phyloP scores from a whole-genome alignment of 2,329 filamentous ascomycete genomes.

The Erysiphe pulchra region DNA sequence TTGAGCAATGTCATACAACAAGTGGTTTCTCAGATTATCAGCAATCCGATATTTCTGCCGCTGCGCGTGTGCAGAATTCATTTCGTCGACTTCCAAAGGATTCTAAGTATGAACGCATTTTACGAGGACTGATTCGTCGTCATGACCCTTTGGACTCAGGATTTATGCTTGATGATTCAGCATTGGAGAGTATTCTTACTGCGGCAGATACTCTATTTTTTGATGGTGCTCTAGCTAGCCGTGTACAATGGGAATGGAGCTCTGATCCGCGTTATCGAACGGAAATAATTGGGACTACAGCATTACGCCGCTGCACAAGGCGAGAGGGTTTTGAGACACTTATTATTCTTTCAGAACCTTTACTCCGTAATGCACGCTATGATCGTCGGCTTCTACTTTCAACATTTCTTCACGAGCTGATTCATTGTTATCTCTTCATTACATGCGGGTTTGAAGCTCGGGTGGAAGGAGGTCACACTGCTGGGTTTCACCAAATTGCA shows the following conservation, averaged over 20 bases:
- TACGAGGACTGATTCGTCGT: conserved; percentile 28
- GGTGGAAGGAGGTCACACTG: conserved; percentile 30
- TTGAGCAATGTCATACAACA: conserved; percentile 2
- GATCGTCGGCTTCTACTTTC: conserved; percentile 34
- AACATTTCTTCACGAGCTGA: conserved; percentile 39
- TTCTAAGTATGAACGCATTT: conserved; percentile 19
- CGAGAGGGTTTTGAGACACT: conserved; percentile 31
- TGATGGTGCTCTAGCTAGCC: conserved; percentile 24
- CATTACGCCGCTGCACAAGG: conserved; percentile 19
- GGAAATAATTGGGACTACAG: conserved; percentile 36
- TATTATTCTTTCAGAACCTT: conserved; percentile 32
- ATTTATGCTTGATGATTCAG: conserved; percentile 25
- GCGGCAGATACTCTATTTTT: conserved; percentile 39
- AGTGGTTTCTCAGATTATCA: conserved; percentile 4
- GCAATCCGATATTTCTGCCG: conserved; percentile 4
- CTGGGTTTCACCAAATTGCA: conserved; percentile 32
- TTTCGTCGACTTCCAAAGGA: conserved; percentile 4
- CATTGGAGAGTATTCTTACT: conserved; percentile 30
- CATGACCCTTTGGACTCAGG: conserved; percentile 22
- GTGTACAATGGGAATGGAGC: conserved; percentile 37
- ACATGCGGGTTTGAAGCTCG: conserved; percentile 30
- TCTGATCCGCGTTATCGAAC: conserved; percentile 23
- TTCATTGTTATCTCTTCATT: conserved; percentile 41
- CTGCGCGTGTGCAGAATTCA: conserved; percentile 5
- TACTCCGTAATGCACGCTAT: conserved; percentile 24